These are phyloP conservation scores for Kodamaea kakaduensis DNA, from an alignment of 805 yeast species.

Conservation along the genomic window DNA sequence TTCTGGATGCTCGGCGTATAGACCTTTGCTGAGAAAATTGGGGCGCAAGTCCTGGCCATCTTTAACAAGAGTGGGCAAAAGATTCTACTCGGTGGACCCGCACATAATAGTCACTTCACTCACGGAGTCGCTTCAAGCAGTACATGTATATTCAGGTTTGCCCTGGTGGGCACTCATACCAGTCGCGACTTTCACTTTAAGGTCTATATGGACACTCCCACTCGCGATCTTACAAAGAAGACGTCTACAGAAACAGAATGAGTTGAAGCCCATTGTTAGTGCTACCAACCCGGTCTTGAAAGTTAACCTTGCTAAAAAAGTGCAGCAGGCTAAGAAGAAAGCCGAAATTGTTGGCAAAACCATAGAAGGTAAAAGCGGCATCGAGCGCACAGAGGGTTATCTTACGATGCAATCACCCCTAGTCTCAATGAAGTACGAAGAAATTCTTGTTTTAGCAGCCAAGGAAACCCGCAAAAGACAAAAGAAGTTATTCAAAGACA, in stretches of 20 bases:
- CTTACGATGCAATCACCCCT: constrained; percentile 25
- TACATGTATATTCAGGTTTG: constrained; percentile 56
- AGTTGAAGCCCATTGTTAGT: constrained; percentile 62
- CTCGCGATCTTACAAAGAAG: constrained; percentile 69
- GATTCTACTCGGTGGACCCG: constrained; percentile 30
- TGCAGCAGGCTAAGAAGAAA: constrained; percentile 31
- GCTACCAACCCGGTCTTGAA: constrained; percentile 75
- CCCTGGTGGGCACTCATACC: constrained; percentile 89
- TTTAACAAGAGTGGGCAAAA: constrained; percentile 5
- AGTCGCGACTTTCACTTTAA: constrained; percentile 57
- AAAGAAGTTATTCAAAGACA: constrained; percentile 58
- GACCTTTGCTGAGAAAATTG: no score
- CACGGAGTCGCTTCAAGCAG: constrained; percentile 38
- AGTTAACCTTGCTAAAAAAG: constrained; percentile 48
- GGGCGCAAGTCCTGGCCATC: no score
- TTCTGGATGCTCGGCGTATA: no score
- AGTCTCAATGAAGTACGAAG: constrained; percentile 63
- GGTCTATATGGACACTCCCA: constrained; percentile 71
- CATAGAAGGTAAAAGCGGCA: constrained; percentile 15
- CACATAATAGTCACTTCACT: constrained; percentile 27
- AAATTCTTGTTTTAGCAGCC: constrained; percentile 65
- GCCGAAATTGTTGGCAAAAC: constrained; percentile 18
- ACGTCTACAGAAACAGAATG: constrained; percentile 66
- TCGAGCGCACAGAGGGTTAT: constrained; percentile 9
- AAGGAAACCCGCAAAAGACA: constrained; percentile 80